These are phyloP conservation scores for Cucurbita moschata DNA, from an alignment of 306 rosid genomes.

Conservation along the genomic window DNA sequence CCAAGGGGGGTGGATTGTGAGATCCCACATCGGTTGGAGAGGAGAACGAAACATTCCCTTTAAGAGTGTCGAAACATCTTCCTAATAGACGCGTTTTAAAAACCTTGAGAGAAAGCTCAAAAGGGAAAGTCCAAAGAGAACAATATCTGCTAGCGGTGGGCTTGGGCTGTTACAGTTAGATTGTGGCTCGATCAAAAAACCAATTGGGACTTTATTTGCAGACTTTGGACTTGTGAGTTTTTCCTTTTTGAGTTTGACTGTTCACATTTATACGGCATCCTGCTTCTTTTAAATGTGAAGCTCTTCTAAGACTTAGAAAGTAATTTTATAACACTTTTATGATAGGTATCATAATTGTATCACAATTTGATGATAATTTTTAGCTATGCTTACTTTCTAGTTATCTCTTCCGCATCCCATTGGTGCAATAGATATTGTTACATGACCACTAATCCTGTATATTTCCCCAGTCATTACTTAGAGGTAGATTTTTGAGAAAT, in stretches of 20 bases:
- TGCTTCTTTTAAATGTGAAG: not conserved
- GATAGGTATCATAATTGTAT: not conserved
- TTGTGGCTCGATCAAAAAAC: too few relatives aligned
- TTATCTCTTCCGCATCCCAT: not conserved
- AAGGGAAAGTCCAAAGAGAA: too few relatives aligned
- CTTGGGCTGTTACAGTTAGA: not conserved
- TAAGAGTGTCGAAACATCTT: too few relatives aligned
- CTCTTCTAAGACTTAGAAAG: not conserved
- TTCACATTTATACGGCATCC: not conserved
- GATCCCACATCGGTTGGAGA: too few relatives aligned
- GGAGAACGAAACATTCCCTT: too few relatives aligned
- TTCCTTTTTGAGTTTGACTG: too few relatives aligned
- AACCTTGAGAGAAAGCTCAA: too few relatives aligned
- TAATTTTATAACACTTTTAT: not conserved
- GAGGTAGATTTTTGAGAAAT: slow-evolving; percentile 96
- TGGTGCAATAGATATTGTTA: not conserved
- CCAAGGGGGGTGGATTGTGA: too few relatives aligned
- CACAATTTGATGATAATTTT: not conserved
- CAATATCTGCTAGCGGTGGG: too few relatives aligned
- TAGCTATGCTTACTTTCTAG: not conserved
- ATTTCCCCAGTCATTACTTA: slow-evolving; percentile 68
- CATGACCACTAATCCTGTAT: slow-evolving; percentile 21
- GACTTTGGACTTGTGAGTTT: too few relatives aligned
- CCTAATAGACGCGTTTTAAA: too few relatives aligned
- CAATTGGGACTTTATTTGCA: not conserved